Conservation (phyloP, 1,284 basidiomycete genomes). For the Fomitopsis schrenkii region DNA sequence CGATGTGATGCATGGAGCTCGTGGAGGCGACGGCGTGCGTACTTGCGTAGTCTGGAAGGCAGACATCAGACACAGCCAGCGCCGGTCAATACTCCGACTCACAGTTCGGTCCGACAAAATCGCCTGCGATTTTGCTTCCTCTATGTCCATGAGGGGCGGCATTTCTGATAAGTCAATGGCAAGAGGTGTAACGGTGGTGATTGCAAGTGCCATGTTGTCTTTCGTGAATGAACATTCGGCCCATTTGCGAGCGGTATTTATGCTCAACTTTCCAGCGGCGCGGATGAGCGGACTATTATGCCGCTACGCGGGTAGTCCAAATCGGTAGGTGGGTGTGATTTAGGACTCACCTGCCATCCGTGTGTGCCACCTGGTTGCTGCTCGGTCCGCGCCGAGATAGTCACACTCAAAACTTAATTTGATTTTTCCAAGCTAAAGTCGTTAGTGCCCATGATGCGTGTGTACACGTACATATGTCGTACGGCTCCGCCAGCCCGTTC, state of each 20-base stretch:
- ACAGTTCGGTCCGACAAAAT: not conserved
- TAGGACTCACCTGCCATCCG: not conserved
- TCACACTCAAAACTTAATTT: not conserved
- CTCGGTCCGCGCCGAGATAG: not conserved
- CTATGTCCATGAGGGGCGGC: not conserved
- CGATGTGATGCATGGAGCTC: constrained; percentile 12
- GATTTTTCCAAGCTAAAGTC: not conserved
- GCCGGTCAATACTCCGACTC: not conserved
- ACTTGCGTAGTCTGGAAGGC: not conserved
- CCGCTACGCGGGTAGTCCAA: not conserved
- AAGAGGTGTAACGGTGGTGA: not conserved
- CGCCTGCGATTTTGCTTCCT: not conserved
- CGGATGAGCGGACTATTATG: not conserved
- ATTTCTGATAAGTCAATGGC: not conserved
- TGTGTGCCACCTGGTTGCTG: not conserved
- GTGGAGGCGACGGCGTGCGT: constrained; percentile 11
- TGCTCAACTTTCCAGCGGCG: not conserved
- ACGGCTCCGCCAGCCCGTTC: not conserved
- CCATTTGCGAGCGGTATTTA: not conserved
- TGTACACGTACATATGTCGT: not conserved
- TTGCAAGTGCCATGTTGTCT: not conserved
- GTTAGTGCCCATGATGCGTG: not conserved
- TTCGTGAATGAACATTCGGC: not conserved
- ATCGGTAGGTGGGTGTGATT: not conserved
- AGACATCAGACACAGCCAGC: not conserved